Evolutionary conservation across 2,329 filamentous ascomycete species (phyloP), one percentile per base, ranked within the genome.

Genomic region (Colletotrichum sp.): DNA sequence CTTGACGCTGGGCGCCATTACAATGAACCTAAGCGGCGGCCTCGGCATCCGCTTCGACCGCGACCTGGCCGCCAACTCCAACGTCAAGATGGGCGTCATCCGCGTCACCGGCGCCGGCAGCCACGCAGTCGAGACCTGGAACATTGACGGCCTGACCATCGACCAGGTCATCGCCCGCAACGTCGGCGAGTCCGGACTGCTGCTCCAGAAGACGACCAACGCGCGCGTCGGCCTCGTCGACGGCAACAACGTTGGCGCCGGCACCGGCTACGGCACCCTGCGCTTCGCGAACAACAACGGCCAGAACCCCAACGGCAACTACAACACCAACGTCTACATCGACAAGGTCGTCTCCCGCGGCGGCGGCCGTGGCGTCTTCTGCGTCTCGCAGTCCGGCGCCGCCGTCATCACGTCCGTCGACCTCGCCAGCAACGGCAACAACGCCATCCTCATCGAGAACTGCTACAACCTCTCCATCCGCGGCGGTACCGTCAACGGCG

Each of bases 51-150:
- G 90, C 6, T 92, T 92, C 78, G 89, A 92, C 57, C 88, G 90
- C 36, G 90, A 92, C 81, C 77, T 82, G 5, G 87, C 89, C 6
- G 85, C 86, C 39, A 91, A 90, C 82, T 83, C 82, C 18, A 89
- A 90, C 77, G 90, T 92, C 9, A 86, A 82, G 34, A 92, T 92
- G 85, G 89, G 86, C 69, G 84, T 82, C 36, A 88, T 92, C 77
- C 86, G 77, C 8, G 88, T 91, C 28, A 90, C 85, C 0, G 89
- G 90, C 5, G 89, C 90, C 9, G 84, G 88, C 8, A 90, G 88
- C 79, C 90, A 92, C 79, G 89, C 89, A 4, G 89, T 92, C 39
- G 90, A 92, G 82, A 90, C 88, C 0, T 92, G 89, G 89, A 92
- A 92, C 81, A 91, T 92, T 57, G 87, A 91, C 77, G 87, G 88